Evolutionary conservation across 1,139 yeast species (phyloP), one percentile per base, ranked within the genome.

Genomic region (Lipomyces yarrowii): DNA sequence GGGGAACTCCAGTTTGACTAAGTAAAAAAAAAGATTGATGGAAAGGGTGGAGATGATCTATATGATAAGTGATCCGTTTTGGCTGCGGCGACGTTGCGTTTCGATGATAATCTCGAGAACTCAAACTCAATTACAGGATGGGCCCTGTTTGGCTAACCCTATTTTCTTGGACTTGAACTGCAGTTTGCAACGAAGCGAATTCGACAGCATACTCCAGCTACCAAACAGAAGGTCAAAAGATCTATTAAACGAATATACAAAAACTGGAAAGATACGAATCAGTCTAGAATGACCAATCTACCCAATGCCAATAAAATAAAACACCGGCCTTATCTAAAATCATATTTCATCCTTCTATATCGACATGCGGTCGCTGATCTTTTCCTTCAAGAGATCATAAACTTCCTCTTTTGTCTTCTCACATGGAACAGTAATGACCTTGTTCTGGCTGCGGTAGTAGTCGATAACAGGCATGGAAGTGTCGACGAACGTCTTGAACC

Each of bases 381-480:
- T 61, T 32, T 35, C 62, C 59, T 61, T 82, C 55, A 93, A 97
- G 67, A 88, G 83, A n/a, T 73, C 75, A 74, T 89, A 91, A 23
- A 94, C 98, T 53, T 80, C 83, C 61, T 91, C 96, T 23, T 91
- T 94, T 2, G 93, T 83, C 72, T 87, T 86, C 76, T 92, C 89
- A 78, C 98, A 93, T 65, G 83, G 81, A 39, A 94, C 86, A 75
- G 85, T 88, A 63, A 92, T 88, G 18, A 94, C 98, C 77, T 87
- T 90, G 64, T 84, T 86, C 72, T 89, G 88, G 73, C 85, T 82
- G 48, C 86, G 93, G 74, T 86, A 94, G 78, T 91, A 86, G 65
- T 92, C 90, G 57, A 94, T 91, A 13, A 94, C 99, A 1, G 99
- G 99, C 92, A 90, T 89, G 69, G 96, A 89, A 6, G 98, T 92